Conservation (phyloP, 257 asterid species). For the Lavandula angustifolia region DNA sequence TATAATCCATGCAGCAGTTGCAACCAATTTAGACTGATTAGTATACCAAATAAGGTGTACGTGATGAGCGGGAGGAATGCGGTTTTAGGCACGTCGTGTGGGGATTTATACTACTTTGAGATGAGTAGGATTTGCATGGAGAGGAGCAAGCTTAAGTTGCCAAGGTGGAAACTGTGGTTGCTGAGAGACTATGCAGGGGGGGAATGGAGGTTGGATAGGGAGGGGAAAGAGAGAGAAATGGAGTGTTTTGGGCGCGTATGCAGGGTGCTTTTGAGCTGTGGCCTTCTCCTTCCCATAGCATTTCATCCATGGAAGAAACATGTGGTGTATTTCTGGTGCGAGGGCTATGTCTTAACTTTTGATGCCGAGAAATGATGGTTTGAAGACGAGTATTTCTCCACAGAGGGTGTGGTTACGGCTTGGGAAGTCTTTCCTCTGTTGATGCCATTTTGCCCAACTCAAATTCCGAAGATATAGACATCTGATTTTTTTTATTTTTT, state of each 20-base stretch:
- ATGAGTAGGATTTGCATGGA: slow-evolving; percentile 20
- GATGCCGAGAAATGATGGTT: slow-evolving; percentile 36
- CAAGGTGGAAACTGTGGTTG: slow-evolving; percentile 44
- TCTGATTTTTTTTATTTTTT: not conserved
- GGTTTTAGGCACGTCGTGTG: slow-evolving; percentile 34
- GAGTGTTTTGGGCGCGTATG: slow-evolving; percentile 12
- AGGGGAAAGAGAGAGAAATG: slow-evolving; percentile 25
- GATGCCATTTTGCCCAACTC: slow-evolving; percentile 27
- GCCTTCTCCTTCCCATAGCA: slow-evolving; percentile 33
- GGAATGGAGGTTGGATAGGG: slow-evolving; percentile 29
- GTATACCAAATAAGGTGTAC: slow-evolving; percentile 23
- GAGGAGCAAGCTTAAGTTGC: slow-evolving; percentile 14
- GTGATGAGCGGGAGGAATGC: slow-evolving; percentile 28
- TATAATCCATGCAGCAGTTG: slow-evolving; percentile 18
- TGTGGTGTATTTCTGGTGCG: slow-evolving; percentile 28
- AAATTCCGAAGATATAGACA: slow-evolving; percentile 6
- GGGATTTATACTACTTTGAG: slow-evolving; percentile 33
- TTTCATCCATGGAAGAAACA: slow-evolving; percentile 31
- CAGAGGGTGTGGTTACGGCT: not conserved
- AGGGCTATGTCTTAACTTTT: slow-evolving; percentile 31
- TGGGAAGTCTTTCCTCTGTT: slow-evolving; percentile 33
- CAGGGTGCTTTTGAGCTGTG: slow-evolving; percentile 24
- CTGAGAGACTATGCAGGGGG: slow-evolving; percentile 29
- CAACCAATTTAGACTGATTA: slow-evolving; percentile 26
- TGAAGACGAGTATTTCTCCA: slow-evolving; percentile 21